These are phyloP conservation scores for Cornus florida DNA, from an alignment of 148 eudicot species.

Conservation along the genomic window DNA sequence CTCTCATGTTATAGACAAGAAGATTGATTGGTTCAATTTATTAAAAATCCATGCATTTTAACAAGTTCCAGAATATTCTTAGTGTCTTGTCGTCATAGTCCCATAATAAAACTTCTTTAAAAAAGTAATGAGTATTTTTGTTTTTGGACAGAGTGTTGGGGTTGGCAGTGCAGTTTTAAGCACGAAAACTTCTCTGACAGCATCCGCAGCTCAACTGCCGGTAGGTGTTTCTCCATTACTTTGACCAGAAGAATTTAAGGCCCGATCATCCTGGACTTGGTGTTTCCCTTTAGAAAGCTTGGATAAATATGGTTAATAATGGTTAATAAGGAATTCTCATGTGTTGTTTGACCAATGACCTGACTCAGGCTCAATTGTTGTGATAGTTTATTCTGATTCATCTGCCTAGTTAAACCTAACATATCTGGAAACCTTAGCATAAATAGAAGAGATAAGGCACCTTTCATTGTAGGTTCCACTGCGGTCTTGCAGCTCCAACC, in stretches of 20 bases:
- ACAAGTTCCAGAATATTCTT: neutral
- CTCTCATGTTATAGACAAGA: too few species aligned
- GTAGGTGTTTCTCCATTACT: constrained; percentile 46
- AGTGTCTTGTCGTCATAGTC: neutral
- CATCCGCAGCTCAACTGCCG: constrained; percentile 54
- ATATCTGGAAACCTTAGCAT: neutral
- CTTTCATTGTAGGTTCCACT: neutral
- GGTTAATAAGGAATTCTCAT: neutral
- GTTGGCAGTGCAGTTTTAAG: constrained; percentile 56
- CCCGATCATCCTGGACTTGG: neutral
- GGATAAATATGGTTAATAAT: too few species aligned
- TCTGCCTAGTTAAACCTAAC: neutral
- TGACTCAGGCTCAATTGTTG: neutral
- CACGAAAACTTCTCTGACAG: constrained; percentile 57
- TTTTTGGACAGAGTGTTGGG: constrained; percentile 65
- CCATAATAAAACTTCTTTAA: constrained; percentile 6
- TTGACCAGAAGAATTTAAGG: constrained; percentile 4
- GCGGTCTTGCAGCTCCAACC: neutral
- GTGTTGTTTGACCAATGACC: neutral
- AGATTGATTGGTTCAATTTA: neutral
- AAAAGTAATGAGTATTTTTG: constrained; percentile 5
- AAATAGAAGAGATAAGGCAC: neutral
- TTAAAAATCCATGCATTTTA: neutral
- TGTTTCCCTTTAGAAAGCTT: neutral
- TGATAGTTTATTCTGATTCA: neutral